A percentile compares a stretch with the other conserved stretches of the same genome.
Evolutionary conservation across 2,329 filamentous ascomycete species (phyloP).

Genomic region (Claviceps capensis): DNA sequence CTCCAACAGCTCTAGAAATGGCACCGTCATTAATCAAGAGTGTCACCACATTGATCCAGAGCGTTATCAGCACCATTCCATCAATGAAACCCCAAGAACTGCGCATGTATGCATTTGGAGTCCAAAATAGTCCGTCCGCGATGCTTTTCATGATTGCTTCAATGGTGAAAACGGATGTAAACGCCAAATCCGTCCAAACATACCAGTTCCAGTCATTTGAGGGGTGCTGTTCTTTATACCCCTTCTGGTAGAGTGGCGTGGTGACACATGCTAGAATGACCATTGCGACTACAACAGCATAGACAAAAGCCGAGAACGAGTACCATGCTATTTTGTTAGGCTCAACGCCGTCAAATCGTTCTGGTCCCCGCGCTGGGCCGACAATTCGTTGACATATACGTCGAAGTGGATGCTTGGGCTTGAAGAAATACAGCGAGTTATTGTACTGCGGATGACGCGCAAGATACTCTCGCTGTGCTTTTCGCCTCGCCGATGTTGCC

Average conservation of each 20-base stretch:
- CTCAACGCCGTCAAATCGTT: slow-evolving; percentile 78
- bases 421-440: slow-evolving; percentile 78
- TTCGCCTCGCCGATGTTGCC: slow-evolving; percentile 68
- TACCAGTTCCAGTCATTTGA: slow-evolving; percentile 74
- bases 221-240: slow-evolving; percentile 54
- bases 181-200: slow-evolving; percentile 82
- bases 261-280: slow-evolving; percentile 91
- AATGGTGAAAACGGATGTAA: slow-evolving; percentile 71
- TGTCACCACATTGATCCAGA: slow-evolving; percentile 90
- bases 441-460: slow-evolving; percentile 82
- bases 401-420: slow-evolving; percentile 62
- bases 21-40: slow-evolving; percentile 69
- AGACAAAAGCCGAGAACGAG: slow-evolving; percentile 83
- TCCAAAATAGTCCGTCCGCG: slow-evolving; percentile 91
- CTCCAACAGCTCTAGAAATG: slow-evolving; percentile 81
- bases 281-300: slow-evolving; percentile 91
- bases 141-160: slow-evolving; percentile 88
- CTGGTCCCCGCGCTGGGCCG: slow-evolving; percentile 73
- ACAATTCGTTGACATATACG: slow-evolving; percentile 79
- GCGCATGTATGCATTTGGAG: slow-evolving; percentile 91
- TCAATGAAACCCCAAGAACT: slow-evolving; percentile 97
- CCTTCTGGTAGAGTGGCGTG: slow-evolving; percentile 84
- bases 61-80: slow-evolving; percentile 74
- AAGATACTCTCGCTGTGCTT: slow-evolving; percentile 83
- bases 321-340: slow-evolving; percentile 90